Percentiles rank a stretch among this genome's conserved stretches.
Conservation (phyloP, 768 basidiomycete species). For the Pleurotus djamor region DNA sequence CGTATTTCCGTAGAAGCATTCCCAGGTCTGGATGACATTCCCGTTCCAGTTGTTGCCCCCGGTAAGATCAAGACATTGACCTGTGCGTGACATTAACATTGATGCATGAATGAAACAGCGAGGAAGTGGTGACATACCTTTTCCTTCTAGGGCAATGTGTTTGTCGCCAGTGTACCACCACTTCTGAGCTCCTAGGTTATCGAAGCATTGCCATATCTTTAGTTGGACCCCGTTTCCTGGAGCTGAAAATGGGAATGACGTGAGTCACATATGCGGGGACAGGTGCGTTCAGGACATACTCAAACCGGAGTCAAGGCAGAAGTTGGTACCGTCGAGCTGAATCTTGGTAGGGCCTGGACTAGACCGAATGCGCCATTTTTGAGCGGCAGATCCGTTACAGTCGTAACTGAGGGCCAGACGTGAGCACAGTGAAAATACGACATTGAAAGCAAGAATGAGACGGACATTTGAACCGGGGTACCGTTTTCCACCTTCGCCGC, state of each 20-base stretch:
- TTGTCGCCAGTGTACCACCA: conserved; percentile 7
- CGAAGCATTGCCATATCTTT: conserved; percentile 6
- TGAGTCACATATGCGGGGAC: background rate
- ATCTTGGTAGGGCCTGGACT: background rate
- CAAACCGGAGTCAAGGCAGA: conserved; percentile 1
- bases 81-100: conserved; percentile 2
- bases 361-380: conserved; percentile 2
- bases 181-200: conserved; percentile 2
- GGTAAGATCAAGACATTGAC: conserved; percentile 5
- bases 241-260: background rate
- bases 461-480: conserved; percentile 3
- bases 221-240: conserved; percentile 2
- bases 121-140: background rate
- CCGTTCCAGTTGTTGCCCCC: background rate
- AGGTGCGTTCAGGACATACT: background rate
- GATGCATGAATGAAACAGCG: background rate
- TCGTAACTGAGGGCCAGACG: background rate
- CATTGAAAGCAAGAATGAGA: no score
- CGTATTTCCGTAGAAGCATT: conserved; percentile 3
- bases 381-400: conserved; percentile 1
- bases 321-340: conserved; percentile 5
- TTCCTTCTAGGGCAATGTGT: conserved; percentile 5
- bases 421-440: background rate
- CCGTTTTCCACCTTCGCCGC: background rate
- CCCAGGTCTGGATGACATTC: conserved; percentile 5